A percentile compares a stretch with the other conserved stretches of the same genome.
These are phyloP conservation scores for Fusarium mexicanum DNA, from an alignment of 2,329 filamentous ascomycete genomes.

Conservation along the genomic window DNA sequence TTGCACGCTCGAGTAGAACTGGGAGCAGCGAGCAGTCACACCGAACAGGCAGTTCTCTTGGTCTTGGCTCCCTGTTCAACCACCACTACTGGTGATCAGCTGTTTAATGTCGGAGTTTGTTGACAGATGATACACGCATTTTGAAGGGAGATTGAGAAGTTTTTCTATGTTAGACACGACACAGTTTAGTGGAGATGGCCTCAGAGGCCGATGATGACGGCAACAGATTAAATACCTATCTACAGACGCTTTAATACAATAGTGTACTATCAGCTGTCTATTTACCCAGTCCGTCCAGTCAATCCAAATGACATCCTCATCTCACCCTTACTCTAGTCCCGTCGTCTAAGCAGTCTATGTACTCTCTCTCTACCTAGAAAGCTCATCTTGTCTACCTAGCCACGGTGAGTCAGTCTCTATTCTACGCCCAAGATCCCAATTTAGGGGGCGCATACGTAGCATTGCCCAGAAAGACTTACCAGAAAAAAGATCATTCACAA, in stretches of 20 bases:
- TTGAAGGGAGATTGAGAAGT: not conserved
- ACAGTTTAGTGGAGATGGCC: conserved; percentile 24
- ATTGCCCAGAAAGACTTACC: not conserved
- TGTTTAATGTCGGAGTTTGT: not conserved
- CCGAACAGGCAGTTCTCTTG: not conserved
- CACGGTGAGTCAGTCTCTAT: not conserved
- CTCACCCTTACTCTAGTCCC: not conserved
- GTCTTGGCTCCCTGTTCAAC: not conserved
- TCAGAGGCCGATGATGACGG: conserved; percentile 16
- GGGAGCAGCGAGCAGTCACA: not conserved
- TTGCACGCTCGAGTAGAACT: not conserved
- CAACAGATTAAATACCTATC: conserved; percentile 11
- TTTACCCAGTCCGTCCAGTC: not conserved
- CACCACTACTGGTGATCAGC: not conserved
- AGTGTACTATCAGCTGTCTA: conserved; percentile 18
- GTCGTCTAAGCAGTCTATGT: not conserved
- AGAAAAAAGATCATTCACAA: not conserved
- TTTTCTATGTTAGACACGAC: conserved; percentile 33
- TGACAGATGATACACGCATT: not conserved
- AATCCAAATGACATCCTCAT: too few relatives aligned
- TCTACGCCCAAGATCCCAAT: not conserved
- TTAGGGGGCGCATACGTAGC: not conserved
- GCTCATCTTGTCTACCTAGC: not conserved
- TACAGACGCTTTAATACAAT: conserved; percentile 27
- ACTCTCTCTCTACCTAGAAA: not conserved